These are phyloP conservation scores for Caryopteris hybrid DNA, from an alignment of 305 asterid species.

Conservation along the genomic window DNA sequence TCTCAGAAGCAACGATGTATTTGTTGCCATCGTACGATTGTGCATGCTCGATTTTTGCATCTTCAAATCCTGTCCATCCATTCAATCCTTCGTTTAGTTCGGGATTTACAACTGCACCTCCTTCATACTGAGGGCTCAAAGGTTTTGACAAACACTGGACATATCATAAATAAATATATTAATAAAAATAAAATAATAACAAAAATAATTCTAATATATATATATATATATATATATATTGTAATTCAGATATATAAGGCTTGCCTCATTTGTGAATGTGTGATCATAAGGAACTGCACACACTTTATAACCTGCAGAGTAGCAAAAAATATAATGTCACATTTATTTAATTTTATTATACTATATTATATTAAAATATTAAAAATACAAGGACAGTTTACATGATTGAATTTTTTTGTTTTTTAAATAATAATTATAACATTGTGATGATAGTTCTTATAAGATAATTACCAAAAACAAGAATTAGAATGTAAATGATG, in stretches of 20 bases:
- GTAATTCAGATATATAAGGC: not conserved
- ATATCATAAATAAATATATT: too few species aligned
- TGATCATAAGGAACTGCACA: slow-evolving; percentile 36
- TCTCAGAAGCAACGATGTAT: slow-evolving; percentile 26
- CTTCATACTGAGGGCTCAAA: slow-evolving; percentile 30
- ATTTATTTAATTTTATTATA: too few species aligned
- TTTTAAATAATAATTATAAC: too few species aligned
- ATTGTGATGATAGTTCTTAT: too few species aligned
- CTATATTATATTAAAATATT: too few species aligned
- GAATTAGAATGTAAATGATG: slow-evolving; percentile 2
- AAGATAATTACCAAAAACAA: slow-evolving; percentile 6
- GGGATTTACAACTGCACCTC: slow-evolving; percentile 41
- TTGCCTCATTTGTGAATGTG: slow-evolving; percentile 26
- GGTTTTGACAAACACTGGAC: slow-evolving; percentile 40
- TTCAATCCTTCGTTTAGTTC: slow-evolving; percentile 21
- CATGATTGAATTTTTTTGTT: too few species aligned
- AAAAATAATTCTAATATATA: too few species aligned
- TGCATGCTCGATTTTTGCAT: slow-evolving; percentile 15
- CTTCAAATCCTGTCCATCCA: slow-evolving; percentile 29
- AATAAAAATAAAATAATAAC: too few species aligned
- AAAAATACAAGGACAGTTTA: too few species aligned
- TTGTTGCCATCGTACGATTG: slow-evolving; percentile 32
- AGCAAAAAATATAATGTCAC: too few species aligned
- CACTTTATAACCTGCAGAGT: slow-evolving; percentile 12
- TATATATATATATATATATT: too few species aligned